Evolutionary conservation across 2,329 filamentous ascomycete genomes (phyloP).

Genomic region (Camillea tinctor): DNA sequence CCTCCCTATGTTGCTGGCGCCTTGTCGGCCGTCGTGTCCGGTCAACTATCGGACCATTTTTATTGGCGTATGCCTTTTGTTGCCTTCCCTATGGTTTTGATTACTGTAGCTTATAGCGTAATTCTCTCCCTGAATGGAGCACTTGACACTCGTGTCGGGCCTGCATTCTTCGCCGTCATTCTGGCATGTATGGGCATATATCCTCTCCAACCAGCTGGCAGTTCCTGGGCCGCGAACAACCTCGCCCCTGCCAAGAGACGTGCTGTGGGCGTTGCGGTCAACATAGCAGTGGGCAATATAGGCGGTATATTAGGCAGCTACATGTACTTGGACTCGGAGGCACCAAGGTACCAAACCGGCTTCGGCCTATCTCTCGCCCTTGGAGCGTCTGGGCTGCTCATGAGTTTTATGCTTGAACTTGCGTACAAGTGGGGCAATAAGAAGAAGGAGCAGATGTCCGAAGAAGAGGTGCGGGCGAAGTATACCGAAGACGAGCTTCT

Average conservation of each 20-base stretch:
- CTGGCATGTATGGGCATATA: slow-evolving; percentile 41
- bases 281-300: slow-evolving; percentile 40
- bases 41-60: slow-evolving; percentile 36
- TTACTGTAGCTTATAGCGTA: slow-evolving; percentile 37
- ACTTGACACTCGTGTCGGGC: slow-evolving; percentile 38
- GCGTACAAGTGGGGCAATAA: slow-evolving; percentile 8
- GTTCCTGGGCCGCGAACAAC: slow-evolving; percentile 43
- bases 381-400: slow-evolving; percentile 14
- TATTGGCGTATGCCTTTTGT: slow-evolving; percentile 41
- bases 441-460: slow-evolving; percentile 4
- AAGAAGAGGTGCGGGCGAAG: slow-evolving; percentile 3
- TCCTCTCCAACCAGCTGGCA: slow-evolving; percentile 40
- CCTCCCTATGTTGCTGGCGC: slow-evolving; percentile 38
- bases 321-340: slow-evolving; percentile 33
- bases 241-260: slow-evolving; percentile 38
- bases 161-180: slow-evolving; percentile 41
- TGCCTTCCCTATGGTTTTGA: slow-evolving; percentile 31
- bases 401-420: slow-evolving; percentile 9
- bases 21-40: slow-evolving; percentile 32
- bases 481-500: slow-evolving; percentile 13
- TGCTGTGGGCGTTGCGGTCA: slow-evolving; percentile 40
- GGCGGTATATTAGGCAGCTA: slow-evolving; percentile 37
- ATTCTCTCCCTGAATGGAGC: slow-evolving; percentile 35
- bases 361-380: slow-evolving; percentile 34
- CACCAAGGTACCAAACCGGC: slow-evolving; percentile 34